Evolutionary conservation across 192 early-diverging fungal genomes (phyloP).

Genomic region (Coemansia sp.): DNA sequence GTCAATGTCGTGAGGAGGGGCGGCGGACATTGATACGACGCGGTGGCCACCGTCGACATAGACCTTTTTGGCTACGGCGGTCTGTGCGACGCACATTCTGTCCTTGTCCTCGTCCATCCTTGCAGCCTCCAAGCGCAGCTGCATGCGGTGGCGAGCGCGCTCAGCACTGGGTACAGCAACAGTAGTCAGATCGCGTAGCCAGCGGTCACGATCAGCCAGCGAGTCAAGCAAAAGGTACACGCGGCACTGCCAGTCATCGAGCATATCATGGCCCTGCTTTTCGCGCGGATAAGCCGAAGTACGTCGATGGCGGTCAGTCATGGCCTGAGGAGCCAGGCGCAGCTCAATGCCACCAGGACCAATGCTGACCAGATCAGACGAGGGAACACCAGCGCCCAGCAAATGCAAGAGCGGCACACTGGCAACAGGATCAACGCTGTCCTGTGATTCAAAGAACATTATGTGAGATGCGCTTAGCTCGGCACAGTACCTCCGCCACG

Average conservation of each 20-base stretch:
- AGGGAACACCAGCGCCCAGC: constrained; percentile 26
- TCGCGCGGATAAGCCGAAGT: constrained; percentile 46
- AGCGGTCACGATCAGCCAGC: constrained; percentile 35
- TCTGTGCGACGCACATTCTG: constrained; percentile 22
- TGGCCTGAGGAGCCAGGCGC: constrained; percentile 43
- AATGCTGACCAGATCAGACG: constrained; percentile 45
- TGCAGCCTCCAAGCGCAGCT: neutral
- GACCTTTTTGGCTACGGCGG: constrained; percentile 31
- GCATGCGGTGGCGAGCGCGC: constrained; percentile 33
- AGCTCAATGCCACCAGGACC: constrained; percentile 51
- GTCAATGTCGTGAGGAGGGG: constrained; percentile 9
- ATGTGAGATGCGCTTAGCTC: constrained; percentile 42
- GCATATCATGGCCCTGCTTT: constrained; percentile 14
- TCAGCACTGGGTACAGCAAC: constrained; percentile 43
- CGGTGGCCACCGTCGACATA: constrained; percentile 25
- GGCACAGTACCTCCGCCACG: constrained; percentile 54
- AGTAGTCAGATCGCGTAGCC: constrained; percentile 36
- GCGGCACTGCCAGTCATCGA: constrained; percentile 52
- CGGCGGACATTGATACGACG: constrained; percentile 7
- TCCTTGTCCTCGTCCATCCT: neutral
- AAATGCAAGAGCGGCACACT: constrained; percentile 48
- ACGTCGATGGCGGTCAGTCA: constrained; percentile 54
- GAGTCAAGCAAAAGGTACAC: constrained; percentile 49
- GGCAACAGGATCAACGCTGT: constrained; percentile 30
- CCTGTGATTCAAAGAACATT: constrained; percentile 39